Evolutionary conservation across 78 protist genomes (phyloP).

Genomic region (Planoprotostelium fungivorum): DNA sequence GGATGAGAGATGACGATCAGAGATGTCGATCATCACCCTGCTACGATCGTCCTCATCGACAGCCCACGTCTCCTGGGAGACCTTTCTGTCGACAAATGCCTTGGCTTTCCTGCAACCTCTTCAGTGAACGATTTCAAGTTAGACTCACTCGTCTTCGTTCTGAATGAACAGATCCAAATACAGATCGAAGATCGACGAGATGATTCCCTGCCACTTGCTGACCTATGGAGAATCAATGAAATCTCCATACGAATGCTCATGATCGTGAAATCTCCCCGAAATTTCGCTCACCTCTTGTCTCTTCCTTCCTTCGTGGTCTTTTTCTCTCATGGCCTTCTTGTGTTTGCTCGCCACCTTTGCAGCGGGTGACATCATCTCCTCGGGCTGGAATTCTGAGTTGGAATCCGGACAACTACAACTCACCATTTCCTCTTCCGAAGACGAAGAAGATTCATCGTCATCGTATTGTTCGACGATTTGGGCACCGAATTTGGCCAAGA

Average conservation of each 20-base stretch:
- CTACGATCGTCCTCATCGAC: not conserved
- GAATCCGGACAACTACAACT: not conserved
- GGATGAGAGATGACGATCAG: no score
- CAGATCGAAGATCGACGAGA: slow-evolving; percentile 60
- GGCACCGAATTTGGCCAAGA: not conserved
- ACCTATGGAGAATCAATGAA: not conserved
- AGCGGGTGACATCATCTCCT: not conserved
- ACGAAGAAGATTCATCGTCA: not conserved
- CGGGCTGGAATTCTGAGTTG: not conserved
- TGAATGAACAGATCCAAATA: slow-evolving; percentile 59
- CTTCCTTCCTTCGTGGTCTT: not conserved
- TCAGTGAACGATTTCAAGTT: no score
- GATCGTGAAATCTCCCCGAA: slow-evolving; percentile 14
- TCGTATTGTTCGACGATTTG: not conserved
- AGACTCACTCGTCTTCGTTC: slow-evolving; percentile 14
- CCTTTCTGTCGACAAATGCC: not conserved
- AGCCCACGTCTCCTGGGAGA: not conserved
- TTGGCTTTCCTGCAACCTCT: not conserved
- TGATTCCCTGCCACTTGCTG: slow-evolving; percentile 5
- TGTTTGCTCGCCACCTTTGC: not conserved
- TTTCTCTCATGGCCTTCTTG: not conserved
- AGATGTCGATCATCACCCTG: no score
- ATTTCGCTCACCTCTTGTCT: slow-evolving; percentile 44
- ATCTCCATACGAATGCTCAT: slow-evolving; percentile 12
- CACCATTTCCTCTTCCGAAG: not conserved